A percentile compares a stretch with the other conserved stretches of the same genome.
Evolutionary conservation across 2,329 filamentous ascomycete species (phyloP).

Genomic region (Cercospora janseana): DNA sequence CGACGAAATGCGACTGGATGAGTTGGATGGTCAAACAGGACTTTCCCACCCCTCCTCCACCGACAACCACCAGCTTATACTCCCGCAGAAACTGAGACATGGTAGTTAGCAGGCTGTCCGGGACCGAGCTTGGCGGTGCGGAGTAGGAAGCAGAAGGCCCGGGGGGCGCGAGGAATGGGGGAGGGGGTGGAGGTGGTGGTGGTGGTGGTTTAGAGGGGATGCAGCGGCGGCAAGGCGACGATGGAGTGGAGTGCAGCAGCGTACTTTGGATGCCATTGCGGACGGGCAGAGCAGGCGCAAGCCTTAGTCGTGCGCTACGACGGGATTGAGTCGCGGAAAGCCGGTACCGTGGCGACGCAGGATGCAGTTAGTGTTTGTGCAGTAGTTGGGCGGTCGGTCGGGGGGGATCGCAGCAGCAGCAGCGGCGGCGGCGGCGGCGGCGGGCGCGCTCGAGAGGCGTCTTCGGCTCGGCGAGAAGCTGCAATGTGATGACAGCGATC

Average conservation of each 20-base stretch:
- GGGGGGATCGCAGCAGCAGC: neutral
- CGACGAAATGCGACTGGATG: constrained; percentile 86
- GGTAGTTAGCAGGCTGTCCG: constrained; percentile 15
- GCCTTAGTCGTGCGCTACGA: constrained; percentile 9
- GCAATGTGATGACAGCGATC: constrained; percentile 5
- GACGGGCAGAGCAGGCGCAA: constrained; percentile 12
- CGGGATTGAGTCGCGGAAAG: constrained; percentile 14
- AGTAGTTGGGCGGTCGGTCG: neutral
- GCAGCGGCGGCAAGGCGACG: neutral
- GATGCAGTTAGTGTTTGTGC: constrained; percentile 7
- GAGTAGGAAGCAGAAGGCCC: constrained; percentile 4
- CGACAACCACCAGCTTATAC: constrained; percentile 77
- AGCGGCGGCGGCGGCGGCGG: neutral
- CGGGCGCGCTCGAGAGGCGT: neutral
- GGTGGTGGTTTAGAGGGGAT: too few species aligned
- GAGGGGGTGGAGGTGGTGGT: constrained; percentile 9
- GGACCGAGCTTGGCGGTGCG: constrained; percentile 6
- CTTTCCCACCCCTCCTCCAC: constrained; percentile 97
- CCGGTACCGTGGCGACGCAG: constrained; percentile 7
- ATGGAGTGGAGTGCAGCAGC: constrained; percentile 14
- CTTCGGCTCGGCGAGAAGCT: constrained; percentile 4
- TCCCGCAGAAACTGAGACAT: constrained; percentile 51
- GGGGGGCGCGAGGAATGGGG: constrained; percentile 7
- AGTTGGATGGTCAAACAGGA: constrained; percentile 96
- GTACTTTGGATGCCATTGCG: constrained; percentile 39